Percentiles rank a stretch among this genome's conserved stretches.
phyloP scores from a whole-genome alignment of 2,329 filamentous ascomycete genomes.

The Fonsecaea monophora region DNA sequence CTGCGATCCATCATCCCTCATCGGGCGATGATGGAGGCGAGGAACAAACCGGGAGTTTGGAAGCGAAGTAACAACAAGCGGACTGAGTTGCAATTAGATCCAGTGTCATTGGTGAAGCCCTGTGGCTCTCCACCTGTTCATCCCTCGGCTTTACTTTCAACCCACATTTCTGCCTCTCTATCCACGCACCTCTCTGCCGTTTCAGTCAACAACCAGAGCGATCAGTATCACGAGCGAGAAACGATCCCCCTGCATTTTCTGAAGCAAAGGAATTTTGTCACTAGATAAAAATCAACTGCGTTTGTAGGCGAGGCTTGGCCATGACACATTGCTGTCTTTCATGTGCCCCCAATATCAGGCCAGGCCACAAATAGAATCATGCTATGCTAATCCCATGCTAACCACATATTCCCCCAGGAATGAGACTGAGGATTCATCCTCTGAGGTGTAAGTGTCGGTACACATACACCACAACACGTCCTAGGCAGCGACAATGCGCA shows the following conservation, averaged over 20 bases:
- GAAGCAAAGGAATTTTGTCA: neutral
- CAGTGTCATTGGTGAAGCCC: neutral
- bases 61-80: slow-evolving; percentile 11
- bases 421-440: neutral
- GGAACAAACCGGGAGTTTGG: slow-evolving; percentile 28
- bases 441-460: neutral
- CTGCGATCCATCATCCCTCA: neutral
- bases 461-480: neutral
- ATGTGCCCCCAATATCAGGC: neutral
- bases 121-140: neutral
- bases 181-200: neutral
- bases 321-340: neutral
- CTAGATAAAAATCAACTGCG: neutral
- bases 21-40: slow-evolving; percentile 18
- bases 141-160: slow-evolving; percentile 2
- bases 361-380: neutral
- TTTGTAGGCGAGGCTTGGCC: neutral
- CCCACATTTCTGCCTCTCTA: neutral
- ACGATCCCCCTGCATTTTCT: neutral
- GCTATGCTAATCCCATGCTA: neutral
- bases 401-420: neutral
- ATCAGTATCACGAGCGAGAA: neutral
- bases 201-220: neutral
- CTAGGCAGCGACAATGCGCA: neutral
- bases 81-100: neutral